phyloP scores from a whole-genome alignment of 2,329 filamentous ascomycete genomes.

The Bipolaris sorokiniana region DNA sequence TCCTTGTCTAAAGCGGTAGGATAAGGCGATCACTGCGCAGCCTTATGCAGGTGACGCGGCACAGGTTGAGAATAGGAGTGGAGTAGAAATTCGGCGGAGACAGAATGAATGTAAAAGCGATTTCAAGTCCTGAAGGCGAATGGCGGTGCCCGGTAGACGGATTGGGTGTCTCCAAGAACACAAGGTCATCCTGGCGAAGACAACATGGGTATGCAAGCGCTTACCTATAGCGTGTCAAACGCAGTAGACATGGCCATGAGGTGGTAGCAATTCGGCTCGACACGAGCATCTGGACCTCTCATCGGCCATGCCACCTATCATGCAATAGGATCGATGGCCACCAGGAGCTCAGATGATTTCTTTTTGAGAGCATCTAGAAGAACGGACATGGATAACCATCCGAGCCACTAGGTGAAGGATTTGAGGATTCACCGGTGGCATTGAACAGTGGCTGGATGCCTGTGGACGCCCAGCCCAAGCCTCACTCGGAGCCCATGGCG shows the following conservation, averaged over 20 bases:
- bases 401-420: not conserved
- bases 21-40: not conserved
- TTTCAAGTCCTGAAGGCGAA: not conserved
- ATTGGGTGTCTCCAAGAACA: not conserved
- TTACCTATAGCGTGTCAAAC: not conserved
- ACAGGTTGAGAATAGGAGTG: not conserved
- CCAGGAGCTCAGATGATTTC: not conserved
- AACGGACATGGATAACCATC: not conserved
- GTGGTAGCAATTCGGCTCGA: not conserved
- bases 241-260: not conserved
- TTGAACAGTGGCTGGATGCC: not conserved
- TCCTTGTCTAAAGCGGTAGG: not conserved
- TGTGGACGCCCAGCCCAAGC: not conserved
- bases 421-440: not conserved
- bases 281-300: not conserved
- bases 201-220: not conserved
- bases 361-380: not conserved
- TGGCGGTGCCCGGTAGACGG: not conserved
- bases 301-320: not conserved
- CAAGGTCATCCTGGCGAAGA: constrained; percentile 1
- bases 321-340: not conserved
- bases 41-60: not conserved
- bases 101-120: not conserved
- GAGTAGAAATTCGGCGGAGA: constrained; percentile 1
- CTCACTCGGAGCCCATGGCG: constrained; percentile 6